Percentiles rank a stretch among this genome's conserved stretches.
These are phyloP conservation scores for Wickerhamiella galacta DNA, from an alignment of 805 yeast species.

Conservation along the genomic window DNA sequence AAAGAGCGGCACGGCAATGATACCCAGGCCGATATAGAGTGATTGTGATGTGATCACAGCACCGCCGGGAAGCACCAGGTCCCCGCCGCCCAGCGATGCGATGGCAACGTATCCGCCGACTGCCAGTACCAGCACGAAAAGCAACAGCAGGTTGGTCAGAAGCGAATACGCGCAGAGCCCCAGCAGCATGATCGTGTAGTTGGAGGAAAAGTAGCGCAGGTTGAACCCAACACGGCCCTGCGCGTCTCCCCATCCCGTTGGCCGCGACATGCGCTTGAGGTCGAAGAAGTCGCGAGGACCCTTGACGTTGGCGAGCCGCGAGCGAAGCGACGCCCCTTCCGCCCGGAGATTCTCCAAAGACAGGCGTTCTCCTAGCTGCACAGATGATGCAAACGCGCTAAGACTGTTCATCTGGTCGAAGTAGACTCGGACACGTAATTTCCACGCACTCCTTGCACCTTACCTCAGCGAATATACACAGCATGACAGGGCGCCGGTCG, in stretches of 20 bases:
- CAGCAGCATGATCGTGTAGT: conserved; percentile 60
- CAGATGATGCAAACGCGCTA: neutral
- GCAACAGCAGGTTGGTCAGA: conserved; percentile 64
- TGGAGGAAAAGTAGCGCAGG: conserved; percentile 71
- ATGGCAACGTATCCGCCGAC: conserved; percentile 65
- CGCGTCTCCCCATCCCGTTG: conserved; percentile 72
- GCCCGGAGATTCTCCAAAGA: conserved; percentile 6
- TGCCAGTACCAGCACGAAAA: conserved; percentile 67
- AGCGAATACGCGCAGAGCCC: conserved; percentile 69
- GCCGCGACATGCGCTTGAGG: conserved; percentile 74
- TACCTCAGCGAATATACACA: too few species aligned
- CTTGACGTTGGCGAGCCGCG: conserved; percentile 52
- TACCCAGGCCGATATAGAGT: conserved; percentile 64
- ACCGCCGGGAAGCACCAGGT: conserved; percentile 52
- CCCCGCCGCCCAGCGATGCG: conserved; percentile 63
- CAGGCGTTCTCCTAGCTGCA: neutral
- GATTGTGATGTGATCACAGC: conserved; percentile 52
- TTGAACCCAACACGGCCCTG: conserved; percentile 82
- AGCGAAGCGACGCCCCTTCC: conserved; percentile 28
- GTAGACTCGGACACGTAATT: neutral
- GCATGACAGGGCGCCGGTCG: too few species aligned
- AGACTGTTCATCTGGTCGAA: neutral
- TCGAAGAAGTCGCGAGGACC: conserved; percentile 93
- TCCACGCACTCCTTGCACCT: too few species aligned
- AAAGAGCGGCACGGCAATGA: conserved; percentile 66